Percentiles rank a stretch among this genome's conserved stretches.
These are phyloP conservation scores for Botrytis paeoniae DNA, from an alignment of 2,329 filamentous ascomycete species.

Conservation along the genomic window DNA sequence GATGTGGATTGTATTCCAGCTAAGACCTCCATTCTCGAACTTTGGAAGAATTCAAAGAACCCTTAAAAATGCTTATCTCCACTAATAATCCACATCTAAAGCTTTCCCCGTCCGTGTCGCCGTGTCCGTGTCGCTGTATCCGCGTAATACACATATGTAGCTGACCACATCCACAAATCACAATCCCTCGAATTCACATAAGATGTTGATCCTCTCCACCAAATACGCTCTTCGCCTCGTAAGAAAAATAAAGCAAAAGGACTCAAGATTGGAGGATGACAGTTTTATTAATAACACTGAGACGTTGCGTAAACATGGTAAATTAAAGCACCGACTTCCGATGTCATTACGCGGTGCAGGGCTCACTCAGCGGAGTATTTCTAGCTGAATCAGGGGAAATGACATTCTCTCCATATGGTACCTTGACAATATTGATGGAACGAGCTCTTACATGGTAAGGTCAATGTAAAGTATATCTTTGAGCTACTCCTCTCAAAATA, in stretches of 20 bases:
- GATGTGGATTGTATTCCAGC: not conserved
- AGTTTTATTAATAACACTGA: not conserved
- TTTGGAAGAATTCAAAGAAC: constrained; percentile 5
- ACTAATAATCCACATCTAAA: not conserved
- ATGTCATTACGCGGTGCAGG: not conserved
- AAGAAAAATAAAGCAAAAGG: not conserved
- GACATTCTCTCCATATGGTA: not conserved
- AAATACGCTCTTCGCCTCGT: not conserved
- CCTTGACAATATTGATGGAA: not conserved
- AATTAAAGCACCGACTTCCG: constrained; percentile 12
- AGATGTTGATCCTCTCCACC: not conserved
- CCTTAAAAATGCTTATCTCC: not conserved
- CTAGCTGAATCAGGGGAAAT: constrained; percentile 16
- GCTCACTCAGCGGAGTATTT: not conserved
- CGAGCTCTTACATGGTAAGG: not conserved
- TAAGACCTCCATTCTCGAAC: not conserved
- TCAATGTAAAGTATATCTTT: not conserved
- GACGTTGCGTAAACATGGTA: not conserved
- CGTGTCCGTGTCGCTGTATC: not conserved
- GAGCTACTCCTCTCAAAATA: not conserved
- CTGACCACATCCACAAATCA: not conserved
- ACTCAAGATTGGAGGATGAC: not conserved
- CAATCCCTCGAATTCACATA: not conserved
- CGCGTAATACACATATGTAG: not conserved
- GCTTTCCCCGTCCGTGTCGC: constrained; percentile 4